Evolutionary conservation across 352 stramenopile species (phyloP).

Genomic region (Pythium grandisporangium): DNA sequence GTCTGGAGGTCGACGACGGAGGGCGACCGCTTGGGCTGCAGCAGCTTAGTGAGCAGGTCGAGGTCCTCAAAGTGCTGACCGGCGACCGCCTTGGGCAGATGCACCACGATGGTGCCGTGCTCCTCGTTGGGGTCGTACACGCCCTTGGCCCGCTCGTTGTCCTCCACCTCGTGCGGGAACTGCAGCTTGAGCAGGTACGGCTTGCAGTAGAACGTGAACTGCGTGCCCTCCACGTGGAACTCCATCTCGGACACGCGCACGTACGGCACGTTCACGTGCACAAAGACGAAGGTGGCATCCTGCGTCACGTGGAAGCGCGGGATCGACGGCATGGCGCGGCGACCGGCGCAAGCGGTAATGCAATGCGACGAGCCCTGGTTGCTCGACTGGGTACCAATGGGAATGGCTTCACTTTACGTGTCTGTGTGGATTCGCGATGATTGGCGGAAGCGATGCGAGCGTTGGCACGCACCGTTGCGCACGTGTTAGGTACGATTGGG

Average conservation of each 20-base stretch:
- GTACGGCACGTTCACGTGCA: slow-evolving; percentile 86
- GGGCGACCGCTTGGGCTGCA: slow-evolving; percentile 54
- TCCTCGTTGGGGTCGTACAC: slow-evolving; percentile 91
- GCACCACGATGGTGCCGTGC: slow-evolving; percentile 89
- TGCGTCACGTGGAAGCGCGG: slow-evolving; percentile 81
- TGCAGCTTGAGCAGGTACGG: slow-evolving; percentile 96
- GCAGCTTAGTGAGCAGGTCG: slow-evolving; percentile 88
- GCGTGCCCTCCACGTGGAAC: slow-evolving; percentile 82
- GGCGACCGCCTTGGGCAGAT: slow-evolving; percentile 85
- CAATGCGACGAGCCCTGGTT: too few relatives aligned
- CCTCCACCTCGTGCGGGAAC: slow-evolving; percentile 85
- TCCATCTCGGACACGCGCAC: slow-evolving; percentile 90
- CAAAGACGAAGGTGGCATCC: slow-evolving; percentile 71
- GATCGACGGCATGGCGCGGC: slow-evolving; percentile 50
- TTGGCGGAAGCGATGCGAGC: too few relatives aligned
- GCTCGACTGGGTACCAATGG: too few relatives aligned
- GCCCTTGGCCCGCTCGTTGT: slow-evolving; percentile 85
- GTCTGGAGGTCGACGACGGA: slow-evolving; percentile 20
- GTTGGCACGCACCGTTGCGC: too few relatives aligned
- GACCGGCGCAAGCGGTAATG: too few relatives aligned
- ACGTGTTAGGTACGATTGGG: slow-evolving; percentile 6
- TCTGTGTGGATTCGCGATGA: too few relatives aligned
- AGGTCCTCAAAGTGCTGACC: slow-evolving; percentile 88
- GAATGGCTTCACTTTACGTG: too few relatives aligned
- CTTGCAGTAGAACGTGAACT: slow-evolving; percentile 95